Percentiles rank a stretch among this genome's conserved stretches.
Conservation (phyloP, 2,329 filamentous ascomycete genomes). For the Akanthomyces lecanii region DNA sequence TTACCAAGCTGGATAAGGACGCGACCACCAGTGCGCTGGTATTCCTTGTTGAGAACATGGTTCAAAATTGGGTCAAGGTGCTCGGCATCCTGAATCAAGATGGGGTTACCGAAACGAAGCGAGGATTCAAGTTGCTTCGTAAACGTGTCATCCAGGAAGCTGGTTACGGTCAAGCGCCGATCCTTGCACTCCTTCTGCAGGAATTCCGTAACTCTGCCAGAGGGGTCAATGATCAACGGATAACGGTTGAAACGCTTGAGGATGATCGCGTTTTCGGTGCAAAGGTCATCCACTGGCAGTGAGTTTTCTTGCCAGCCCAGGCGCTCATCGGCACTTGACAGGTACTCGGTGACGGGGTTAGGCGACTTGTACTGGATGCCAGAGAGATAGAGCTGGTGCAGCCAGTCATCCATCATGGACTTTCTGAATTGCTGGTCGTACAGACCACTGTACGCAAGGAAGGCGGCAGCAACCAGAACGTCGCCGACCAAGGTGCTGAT, state of each 20-base stretch:
- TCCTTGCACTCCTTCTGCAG: slow-evolving; percentile 92
- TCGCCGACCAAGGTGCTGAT: slow-evolving; percentile 96
- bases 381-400: slow-evolving; percentile 88
- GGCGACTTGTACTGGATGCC: slow-evolving; percentile 89
- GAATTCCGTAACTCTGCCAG: slow-evolving; percentile 90
- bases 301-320: slow-evolving; percentile 93
- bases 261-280: slow-evolving; percentile 97
- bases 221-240: slow-evolving; percentile 96
- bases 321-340: slow-evolving; percentile 93
- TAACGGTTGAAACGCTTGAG: slow-evolving; percentile 98
- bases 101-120: slow-evolving; percentile 94
- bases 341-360: slow-evolving; percentile 92
- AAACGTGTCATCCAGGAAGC: slow-evolving; percentile 96
- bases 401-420: slow-evolving; percentile 96
- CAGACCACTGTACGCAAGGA: slow-evolving; percentile 92
- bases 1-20: slow-evolving; percentile 97
- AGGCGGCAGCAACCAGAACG: slow-evolving; percentile 91
- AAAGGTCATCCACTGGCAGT: slow-evolving; percentile 91
- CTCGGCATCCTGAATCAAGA: slow-evolving; percentile 96
- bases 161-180: slow-evolving; percentile 89
- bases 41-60: slow-evolving; percentile 98
- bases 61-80: slow-evolving; percentile 96
- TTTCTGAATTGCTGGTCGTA: slow-evolving; percentile 99
- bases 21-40: slow-evolving; percentile 96
- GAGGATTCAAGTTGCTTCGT: slow-evolving; percentile 97